These are phyloP conservation scores for Oryza australiensis DNA, from an alignment of 176 grass and related monocot species.

Conservation along the genomic window DNA sequence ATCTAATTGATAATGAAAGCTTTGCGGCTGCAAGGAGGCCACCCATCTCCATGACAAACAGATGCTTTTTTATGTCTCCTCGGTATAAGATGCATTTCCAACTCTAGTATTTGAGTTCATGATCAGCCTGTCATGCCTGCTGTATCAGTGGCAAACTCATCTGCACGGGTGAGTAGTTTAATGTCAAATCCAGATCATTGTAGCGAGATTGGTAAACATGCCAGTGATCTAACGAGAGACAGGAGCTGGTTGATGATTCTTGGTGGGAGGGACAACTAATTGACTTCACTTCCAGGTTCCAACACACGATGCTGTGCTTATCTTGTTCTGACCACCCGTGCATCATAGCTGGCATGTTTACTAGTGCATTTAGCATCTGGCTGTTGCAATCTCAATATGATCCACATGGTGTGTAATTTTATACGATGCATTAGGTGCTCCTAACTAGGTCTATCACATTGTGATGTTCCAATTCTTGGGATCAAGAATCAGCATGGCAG, in stretches of 20 bases:
- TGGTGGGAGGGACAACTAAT: neutral
- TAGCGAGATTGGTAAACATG: no score
- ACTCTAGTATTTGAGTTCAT: neutral
- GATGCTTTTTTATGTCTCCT: neutral
- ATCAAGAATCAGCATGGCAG: neutral
- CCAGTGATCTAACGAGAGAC: neutral
- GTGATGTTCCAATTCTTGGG: neutral
- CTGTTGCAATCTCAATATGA: neutral
- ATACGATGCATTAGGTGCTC: neutral
- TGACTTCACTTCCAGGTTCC: neutral
- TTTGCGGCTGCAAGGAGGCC: constrained; percentile 3
- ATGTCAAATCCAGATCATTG: neutral
- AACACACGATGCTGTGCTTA: neutral
- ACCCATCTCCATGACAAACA: constrained; percentile 15
- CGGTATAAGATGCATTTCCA: neutral
- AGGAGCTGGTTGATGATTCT: neutral
- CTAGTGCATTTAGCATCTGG: neutral
- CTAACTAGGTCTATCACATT: neutral
- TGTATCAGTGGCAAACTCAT: constrained; percentile 2
- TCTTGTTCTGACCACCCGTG: neutral
- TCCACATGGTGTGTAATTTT: neutral
- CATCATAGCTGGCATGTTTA: no score
- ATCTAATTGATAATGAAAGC: neutral
- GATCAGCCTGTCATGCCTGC: neutral
- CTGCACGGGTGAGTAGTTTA: neutral